Evolutionary conservation across 2,329 filamentous ascomycete species (phyloP), one percentile per base, ranked within the genome.

Genomic region (Clonostachys sp.): DNA sequence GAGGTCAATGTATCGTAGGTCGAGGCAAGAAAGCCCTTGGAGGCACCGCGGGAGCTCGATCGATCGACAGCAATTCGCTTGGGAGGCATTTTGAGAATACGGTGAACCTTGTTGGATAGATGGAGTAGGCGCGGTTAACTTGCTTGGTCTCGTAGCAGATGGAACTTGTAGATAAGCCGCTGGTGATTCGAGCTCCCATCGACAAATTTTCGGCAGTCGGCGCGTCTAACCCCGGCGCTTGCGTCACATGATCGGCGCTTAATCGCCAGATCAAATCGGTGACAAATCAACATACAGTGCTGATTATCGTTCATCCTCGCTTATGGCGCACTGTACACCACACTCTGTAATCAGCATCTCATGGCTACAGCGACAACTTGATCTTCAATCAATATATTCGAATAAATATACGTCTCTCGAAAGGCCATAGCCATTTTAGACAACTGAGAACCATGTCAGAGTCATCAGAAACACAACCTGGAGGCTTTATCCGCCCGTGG

Each of bases 1-100:
- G 79, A 78, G 47, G 82, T 87, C 59, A 87, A 60, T 54, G 80
- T 72, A 51, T 78, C 74, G 66, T 86, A 87, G 54, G 79, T 73
- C 48, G 72, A 73, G 56, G 71, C 71, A 54, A 86, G 55, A 64
- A 80, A 74, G 53, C 83, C 77, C 52, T 68, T 66, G 50, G 70
- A 65, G 44, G 71, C 62, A 52, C 68, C 65, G 41, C 66, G 65
- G 51, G 63, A 56, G 43, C 64, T 63, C 44, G 68, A 66, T 56
- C 69, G 69, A 55, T 81, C 74, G 56, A 80, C 72, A 50, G 72
- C 63, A 52, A 82, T 70, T 66, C 75, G 73, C 69, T 82, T 86
- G 56, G 83, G 80, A 62, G 82, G 81, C 62, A 82, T 70, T 86
- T 89, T 89, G 53, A 48, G 72, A 58, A n/a, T 9, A 39, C 14